Conservation (phyloP, 768 basidiomycete species). For the Pseudohyphozyma bogoriensis region DNA sequence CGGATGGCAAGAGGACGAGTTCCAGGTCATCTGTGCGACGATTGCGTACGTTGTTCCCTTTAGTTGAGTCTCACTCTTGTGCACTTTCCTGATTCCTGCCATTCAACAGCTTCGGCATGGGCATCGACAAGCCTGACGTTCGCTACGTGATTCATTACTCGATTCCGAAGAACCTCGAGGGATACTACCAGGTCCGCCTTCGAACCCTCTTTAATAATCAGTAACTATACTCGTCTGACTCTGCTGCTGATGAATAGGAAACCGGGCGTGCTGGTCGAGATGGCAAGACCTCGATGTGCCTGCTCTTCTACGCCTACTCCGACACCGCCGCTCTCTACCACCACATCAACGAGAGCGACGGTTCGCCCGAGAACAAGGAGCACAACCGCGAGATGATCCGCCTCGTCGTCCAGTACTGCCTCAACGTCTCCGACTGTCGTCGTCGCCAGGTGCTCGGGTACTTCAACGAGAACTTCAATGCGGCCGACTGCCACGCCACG, state of each 20-base stretch:
- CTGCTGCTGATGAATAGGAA: slow-evolving; percentile 73
- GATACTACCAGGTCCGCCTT: slow-evolving; percentile 45
- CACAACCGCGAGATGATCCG: slow-evolving; percentile 57
- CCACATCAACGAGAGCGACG: slow-evolving; percentile 35
- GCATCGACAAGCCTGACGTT: slow-evolving; percentile 70
- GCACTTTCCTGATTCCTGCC: not conserved
- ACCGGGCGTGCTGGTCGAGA: slow-evolving; percentile 95
- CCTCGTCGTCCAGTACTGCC: slow-evolving; percentile 68
- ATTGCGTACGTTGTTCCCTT: slow-evolving; percentile 44
- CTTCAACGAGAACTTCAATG: slow-evolving; percentile 72
- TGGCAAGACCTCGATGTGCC: slow-evolving; percentile 67
- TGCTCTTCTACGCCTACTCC: slow-evolving; percentile 59
- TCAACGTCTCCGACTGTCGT: slow-evolving; percentile 73
- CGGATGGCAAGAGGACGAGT: slow-evolving; percentile 62
- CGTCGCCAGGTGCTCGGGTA: slow-evolving; percentile 77
- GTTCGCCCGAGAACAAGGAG: slow-evolving; percentile 50
- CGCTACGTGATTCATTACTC: slow-evolving; percentile 82
- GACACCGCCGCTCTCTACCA: slow-evolving; percentile 42
- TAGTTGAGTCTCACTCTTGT: not conserved
- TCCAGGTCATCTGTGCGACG: slow-evolving; percentile 84
- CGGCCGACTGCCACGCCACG: slow-evolving; percentile 51
- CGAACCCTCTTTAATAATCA: not conserved
- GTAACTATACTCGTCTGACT: too few relatives aligned
- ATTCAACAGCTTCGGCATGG: slow-evolving; percentile 78
- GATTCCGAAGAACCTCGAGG: slow-evolving; percentile 74